phyloP scores from a whole-genome alignment of 805 yeast genomes.

The Wickerhamomyces alni region DNA sequence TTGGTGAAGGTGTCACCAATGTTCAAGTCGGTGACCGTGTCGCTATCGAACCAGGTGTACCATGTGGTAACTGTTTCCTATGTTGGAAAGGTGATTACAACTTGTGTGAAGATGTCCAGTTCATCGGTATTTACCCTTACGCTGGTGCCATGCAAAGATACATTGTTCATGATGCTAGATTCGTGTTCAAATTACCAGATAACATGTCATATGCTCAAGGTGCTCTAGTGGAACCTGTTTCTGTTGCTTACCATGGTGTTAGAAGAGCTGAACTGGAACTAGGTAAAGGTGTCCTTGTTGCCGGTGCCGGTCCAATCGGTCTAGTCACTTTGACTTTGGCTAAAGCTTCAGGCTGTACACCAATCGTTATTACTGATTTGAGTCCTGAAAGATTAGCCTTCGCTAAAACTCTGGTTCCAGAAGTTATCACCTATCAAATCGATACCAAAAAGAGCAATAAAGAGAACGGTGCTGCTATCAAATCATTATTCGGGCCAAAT shows the following conservation, averaged over 20 bases:
- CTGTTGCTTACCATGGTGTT: conserved; percentile 49
- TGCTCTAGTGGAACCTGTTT: conserved; percentile 49
- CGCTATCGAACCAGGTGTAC: conserved; percentile 49
- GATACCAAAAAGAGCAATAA: conserved; percentile 24
- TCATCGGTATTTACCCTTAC: conserved; percentile 32
- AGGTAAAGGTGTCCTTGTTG: conserved; percentile 43
- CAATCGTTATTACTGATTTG: conserved; percentile 45
- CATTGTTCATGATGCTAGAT: conserved; percentile 26
- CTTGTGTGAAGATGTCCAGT: conserved; percentile 32
- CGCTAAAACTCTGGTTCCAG: conserved; percentile 42
- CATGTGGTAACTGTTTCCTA: conserved; percentile 37
- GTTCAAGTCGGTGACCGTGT: conserved; percentile 42
- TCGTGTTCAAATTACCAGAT: conserved; percentile 33
- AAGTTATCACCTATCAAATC: conserved; percentile 38
- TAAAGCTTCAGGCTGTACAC: conserved; percentile 47
- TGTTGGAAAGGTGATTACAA: conserved; percentile 36
- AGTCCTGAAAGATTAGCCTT: conserved; percentile 37
- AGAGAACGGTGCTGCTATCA: conserved; percentile 35
- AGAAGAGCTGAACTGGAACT: conserved; percentile 39
- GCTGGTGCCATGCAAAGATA: conserved; percentile 36
- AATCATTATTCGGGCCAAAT: conserved; percentile 28
- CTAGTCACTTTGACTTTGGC: conserved; percentile 41
- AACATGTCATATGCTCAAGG: conserved; percentile 44
- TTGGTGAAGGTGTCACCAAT: conserved; percentile 42
- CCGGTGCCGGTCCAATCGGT: conserved; percentile 62